Conservation (phyloP, 352 stramenopile species). For the Pythium aristosporum region DNA sequence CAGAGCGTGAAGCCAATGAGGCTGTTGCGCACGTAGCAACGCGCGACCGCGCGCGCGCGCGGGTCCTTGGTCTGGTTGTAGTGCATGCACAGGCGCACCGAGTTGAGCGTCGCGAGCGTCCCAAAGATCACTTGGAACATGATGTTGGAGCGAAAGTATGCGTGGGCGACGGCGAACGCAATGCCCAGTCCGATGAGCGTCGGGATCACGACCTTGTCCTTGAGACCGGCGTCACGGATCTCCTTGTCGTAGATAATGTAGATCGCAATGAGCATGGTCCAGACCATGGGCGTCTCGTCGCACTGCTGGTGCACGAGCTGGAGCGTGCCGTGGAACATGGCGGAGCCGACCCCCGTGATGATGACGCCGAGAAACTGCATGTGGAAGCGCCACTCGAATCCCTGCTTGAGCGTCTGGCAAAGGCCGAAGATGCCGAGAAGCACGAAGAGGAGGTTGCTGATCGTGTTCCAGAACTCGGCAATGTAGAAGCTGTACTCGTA, state of each 20-base stretch:
- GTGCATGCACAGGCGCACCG: conserved; percentile 48
- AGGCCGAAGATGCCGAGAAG: conserved; percentile 74
- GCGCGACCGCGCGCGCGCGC: conserved; percentile 51
- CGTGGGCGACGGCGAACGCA: conserved; percentile 60
- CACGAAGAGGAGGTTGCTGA: conserved; percentile 82
- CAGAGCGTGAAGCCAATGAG: conserved; percentile 68
- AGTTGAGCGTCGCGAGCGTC: too few species aligned
- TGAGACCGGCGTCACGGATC: conserved; percentile 47
- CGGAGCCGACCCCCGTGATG: conserved; percentile 76
- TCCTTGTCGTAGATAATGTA: conserved; percentile 85
- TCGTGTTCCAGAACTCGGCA: conserved; percentile 88
- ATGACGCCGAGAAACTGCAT: conserved; percentile 73
- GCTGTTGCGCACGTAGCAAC: conserved; percentile 57
- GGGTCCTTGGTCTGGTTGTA: conserved; percentile 58
- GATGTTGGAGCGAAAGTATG: conserved; percentile 47
- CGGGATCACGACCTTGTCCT: conserved; percentile 40
- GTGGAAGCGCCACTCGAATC: conserved; percentile 78
- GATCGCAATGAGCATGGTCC: conserved; percentile 76
- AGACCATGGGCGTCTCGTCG: conserved; percentile 87
- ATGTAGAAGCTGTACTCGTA: conserved; percentile 79
- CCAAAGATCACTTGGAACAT: conserved; percentile 77
- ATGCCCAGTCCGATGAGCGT: conserved; percentile 63
- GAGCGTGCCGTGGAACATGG: conserved; percentile 86
- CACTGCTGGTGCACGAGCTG: conserved; percentile 79
- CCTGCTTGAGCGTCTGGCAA: conserved; percentile 53